Base-by-base conservation (phyloP, 1,284 basidiomycete species). In the Trametes pubescens region DNA sequence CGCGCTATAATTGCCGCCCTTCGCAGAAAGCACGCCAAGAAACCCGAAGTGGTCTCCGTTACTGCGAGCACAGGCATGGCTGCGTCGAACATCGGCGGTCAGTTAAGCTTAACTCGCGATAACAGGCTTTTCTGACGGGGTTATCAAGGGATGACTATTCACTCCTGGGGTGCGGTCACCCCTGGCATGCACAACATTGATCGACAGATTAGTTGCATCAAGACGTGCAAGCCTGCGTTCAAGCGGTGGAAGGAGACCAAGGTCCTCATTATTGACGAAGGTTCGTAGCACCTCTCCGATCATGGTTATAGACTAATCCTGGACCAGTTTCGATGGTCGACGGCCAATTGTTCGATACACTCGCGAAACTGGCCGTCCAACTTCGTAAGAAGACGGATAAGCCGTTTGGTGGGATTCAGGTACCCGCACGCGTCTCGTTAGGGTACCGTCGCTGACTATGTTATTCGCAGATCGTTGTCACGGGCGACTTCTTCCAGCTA, bases 341-440 rank as follows among this genome's bases (percentile, higher is more conserved):
- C 61, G 96, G 94, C 0, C 87, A 90, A 29, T 82, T 99, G 1
- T 94, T 99, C 68, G 96, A 98, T 74, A 96, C 96, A 72, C 82
- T 99, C 10, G 77, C 77, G 8, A 67, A 71, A 21, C 66, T 79
- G 9, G 77, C 78, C 0, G 65, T 66, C 37, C 69, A 71, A n/a
- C 69, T 79, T 4, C 72, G 78, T 24, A 85, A 94, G 69, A 90
- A 89, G 72, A 87, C 81, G 7, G 64, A 77, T 0, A 75, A 78
- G 52, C 93, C 96, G 0, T 99, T 98, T 68, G 97, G 98, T n/a
- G 97, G 96, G 0, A 96, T 99, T 37, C 95, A 97, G 83, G 93
- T 93, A 44, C 26, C 78, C 60, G 18, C 18, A 16, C 32, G 14
- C 7, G 59, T 13, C 11, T 29, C n/a, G 21, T 37, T 32, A 21